A percentile compares a stretch with the other conserved stretches of the same genome.
Conservation (phyloP, 129 eudicot genomes). For the Silybum marianum region DNA sequence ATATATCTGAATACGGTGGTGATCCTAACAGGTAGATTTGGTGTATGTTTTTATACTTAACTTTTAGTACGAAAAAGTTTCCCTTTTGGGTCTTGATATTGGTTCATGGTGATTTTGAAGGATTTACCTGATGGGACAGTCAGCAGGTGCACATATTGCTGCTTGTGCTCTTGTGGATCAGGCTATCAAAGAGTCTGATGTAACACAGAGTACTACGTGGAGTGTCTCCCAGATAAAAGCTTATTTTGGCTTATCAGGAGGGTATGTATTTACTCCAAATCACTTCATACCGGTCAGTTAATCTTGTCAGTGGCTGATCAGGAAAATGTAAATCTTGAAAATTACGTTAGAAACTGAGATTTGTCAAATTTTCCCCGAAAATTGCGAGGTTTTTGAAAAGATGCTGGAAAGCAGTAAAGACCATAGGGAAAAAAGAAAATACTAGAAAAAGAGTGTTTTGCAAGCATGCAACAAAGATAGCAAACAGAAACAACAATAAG, state of each 20-base stretch:
- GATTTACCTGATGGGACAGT: slow-evolving; percentile 92
- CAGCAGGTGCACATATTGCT: slow-evolving; percentile 99
- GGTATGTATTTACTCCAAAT: slow-evolving; percentile 44
- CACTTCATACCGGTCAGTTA: neutral
- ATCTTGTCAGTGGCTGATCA: neutral
- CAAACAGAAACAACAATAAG: no score
- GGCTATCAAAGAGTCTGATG: slow-evolving; percentile 78
- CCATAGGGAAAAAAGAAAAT: no score
- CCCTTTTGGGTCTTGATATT: slow-evolving; percentile 1
- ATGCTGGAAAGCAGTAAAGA: no score
- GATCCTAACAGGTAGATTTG: slow-evolving; percentile 79
- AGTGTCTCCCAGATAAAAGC: slow-evolving; percentile 84
- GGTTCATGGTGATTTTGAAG: slow-evolving; percentile 35
- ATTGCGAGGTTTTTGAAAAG: no score
- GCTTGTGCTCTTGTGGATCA: slow-evolving; percentile 91
- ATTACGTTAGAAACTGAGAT: no score
- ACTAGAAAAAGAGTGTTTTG: no score
- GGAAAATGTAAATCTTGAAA: neutral
- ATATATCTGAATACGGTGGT: slow-evolving; percentile 96
- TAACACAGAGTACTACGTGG: slow-evolving; percentile 74
- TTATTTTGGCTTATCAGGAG: slow-evolving; percentile 96
- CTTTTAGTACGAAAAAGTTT: neutral
- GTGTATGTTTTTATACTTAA: neutral
- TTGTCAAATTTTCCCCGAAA: no score
- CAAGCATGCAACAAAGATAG: no score